These are phyloP conservation scores for Nematocida ausubeli DNA, from an alignment of 371 early-diverging fungal species.

Conservation along the genomic window DNA sequence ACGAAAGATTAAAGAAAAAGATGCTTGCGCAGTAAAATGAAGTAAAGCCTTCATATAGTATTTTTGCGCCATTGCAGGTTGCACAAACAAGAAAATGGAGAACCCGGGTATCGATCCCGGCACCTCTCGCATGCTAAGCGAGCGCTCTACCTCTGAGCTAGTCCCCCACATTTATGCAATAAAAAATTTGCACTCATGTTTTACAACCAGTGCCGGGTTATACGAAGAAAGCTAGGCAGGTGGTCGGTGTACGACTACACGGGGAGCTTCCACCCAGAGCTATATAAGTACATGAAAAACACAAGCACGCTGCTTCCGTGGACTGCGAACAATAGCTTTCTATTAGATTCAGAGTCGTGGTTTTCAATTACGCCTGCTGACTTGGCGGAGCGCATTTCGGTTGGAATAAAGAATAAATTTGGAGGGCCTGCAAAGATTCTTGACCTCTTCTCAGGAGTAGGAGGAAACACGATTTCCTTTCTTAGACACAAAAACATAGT, in stretches of 20 bases:
- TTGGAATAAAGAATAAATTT: background rate
- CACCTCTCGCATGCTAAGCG: conserved; percentile 69
- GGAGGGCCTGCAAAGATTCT: background rate
- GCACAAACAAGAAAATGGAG: conserved; percentile 61
- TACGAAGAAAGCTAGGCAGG: conserved; percentile 18
- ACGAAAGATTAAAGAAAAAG: background rate
- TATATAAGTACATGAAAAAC: conserved; percentile 12
- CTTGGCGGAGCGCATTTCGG: conserved; percentile 26
- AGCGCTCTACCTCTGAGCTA: conserved; percentile 69
- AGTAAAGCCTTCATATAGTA: too few relatives aligned
- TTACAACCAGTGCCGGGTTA: background rate
- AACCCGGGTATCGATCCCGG: conserved; percentile 69
- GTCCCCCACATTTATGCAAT: conserved; percentile 54
- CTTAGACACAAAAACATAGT: conserved; percentile 7
- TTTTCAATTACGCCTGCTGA: conserved; percentile 45
- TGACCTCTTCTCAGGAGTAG: conserved; percentile 47
- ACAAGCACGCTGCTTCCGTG: background rate
- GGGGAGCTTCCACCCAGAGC: background rate
- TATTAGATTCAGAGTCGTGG: conserved; percentile 49
- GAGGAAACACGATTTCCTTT: conserved; percentile 50
- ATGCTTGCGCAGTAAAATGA: too few relatives aligned
- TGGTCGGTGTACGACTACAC: conserved; percentile 36
- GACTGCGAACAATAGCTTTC: conserved; percentile 11
- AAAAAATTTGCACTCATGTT: conserved; percentile 22
- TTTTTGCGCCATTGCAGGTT: background rate